phyloP scores from a whole-genome alignment of 306 rosid genomes.

The Cicer pinnatifidum region DNA sequence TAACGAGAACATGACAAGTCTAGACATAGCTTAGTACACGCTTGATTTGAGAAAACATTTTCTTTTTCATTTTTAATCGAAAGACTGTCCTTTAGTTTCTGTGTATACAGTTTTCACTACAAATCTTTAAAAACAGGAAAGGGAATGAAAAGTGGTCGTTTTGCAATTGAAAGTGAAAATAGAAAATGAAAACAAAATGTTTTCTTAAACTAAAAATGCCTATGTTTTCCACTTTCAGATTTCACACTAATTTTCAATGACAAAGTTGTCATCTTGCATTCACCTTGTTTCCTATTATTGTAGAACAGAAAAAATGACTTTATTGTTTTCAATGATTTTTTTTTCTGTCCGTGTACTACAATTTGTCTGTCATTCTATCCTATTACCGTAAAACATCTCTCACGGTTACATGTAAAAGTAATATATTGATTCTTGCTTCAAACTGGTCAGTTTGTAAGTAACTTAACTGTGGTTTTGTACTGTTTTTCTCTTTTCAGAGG shows the following conservation, averaged over 20 bases:
- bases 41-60: not conserved
- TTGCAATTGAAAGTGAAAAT: not conserved
- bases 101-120: not conserved
- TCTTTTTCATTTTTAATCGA: not conserved
- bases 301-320: not conserved
- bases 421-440: not conserved
- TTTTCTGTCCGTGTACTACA: not conserved
- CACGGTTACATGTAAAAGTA: not conserved
- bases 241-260: not conserved
- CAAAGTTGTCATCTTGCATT: not conserved
- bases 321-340: not conserved
- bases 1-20: constrained; percentile 13
- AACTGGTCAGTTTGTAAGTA: not conserved
- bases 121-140: not conserved
- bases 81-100: not conserved
- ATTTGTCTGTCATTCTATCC: not conserved
- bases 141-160: not conserved
- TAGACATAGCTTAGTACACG: constrained; percentile 2
- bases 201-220: not conserved
- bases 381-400: not conserved
- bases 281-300: not conserved
- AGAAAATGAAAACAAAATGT: not conserved
- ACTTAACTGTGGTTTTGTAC: not conserved
- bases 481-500: not conserved
- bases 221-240: not conserved